Percentiles rank a stretch among this genome's conserved stretches.
Evolutionary conservation across 2,329 filamentous ascomycete species (phyloP).

Genomic region (Penicillium olsonii): DNA sequence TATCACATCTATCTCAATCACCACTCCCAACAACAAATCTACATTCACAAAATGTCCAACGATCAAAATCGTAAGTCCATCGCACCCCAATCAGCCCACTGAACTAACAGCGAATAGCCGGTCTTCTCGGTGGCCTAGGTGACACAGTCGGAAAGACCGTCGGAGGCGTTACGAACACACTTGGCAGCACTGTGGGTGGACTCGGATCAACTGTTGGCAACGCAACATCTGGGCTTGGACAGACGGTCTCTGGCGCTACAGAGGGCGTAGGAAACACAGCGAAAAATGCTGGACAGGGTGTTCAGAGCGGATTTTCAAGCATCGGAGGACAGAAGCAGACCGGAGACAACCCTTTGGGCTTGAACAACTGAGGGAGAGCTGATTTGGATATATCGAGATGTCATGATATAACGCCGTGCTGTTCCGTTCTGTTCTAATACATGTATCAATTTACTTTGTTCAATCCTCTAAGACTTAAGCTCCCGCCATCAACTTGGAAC

Average conservation of each 20-base stretch:
- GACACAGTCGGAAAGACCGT: constrained; percentile 33
- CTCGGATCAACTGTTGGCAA: constrained; percentile 38
- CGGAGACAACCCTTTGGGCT: constrained; percentile 23
- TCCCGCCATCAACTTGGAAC: no score
- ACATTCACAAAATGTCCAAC: constrained; percentile 12
- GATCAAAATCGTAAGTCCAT: constrained; percentile 14
- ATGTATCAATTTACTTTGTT: background rate
- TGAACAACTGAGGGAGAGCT: constrained; percentile 10
- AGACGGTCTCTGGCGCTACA: constrained; percentile 30
- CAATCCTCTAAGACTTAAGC: no score
- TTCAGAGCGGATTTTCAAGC: constrained; percentile 13
- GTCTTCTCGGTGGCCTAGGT: constrained; percentile 29
- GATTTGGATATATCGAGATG: background rate
- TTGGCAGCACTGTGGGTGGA: constrained; percentile 29
- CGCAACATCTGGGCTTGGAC: constrained; percentile 32
- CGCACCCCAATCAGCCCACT: background rate
- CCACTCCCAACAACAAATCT: background rate
- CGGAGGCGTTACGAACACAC: constrained; percentile 35
- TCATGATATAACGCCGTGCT: background rate
- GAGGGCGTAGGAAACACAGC: constrained; percentile 33
- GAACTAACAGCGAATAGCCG: constrained; percentile 6
- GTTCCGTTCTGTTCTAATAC: background rate
- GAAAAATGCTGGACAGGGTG: constrained; percentile 22
- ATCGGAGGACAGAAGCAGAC: constrained; percentile 24
- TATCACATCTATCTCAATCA: no score